Evolutionary conservation across 2,329 filamentous ascomycete species (phyloP), one percentile per base, ranked within the genome.

Genomic region (Fusarium pininemorale): DNA sequence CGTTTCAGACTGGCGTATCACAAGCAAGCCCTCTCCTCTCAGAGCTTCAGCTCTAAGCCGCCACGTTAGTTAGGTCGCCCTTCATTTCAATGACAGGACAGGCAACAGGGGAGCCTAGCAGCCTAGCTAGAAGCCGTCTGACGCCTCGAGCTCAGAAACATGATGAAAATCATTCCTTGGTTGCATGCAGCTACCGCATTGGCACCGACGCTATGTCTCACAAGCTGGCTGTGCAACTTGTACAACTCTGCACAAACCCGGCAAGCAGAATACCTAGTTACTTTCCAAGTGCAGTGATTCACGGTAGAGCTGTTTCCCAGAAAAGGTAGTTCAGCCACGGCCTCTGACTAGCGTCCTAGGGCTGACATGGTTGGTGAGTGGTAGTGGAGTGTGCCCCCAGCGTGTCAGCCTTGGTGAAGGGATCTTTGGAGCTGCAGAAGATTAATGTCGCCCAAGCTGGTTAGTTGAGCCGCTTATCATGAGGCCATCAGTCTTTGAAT

Each of bases 331-430:
- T 70, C 67, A 70, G 67, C 51, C 60, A 59, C 22, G 35, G 51
- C 39, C 53, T 51, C 38, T 37, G 37, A 55, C 72, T 75, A 76
- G 75, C 70, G 69, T 74, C 73, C 75, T 77, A 77, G 73, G 76
- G 76, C 76, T 78, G 76, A 78, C 71, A 70, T 63, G 73, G 54
- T 66, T 57, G 51, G 41, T 57, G 73, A 65, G 54, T 60, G 54
- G 51, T 56, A 55, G 75, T 67, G 69, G 65, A 63, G 66, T 57
- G 41, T 62, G 60, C 42, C 35, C 51, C 41, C 38, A 44, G 60
- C 57, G 35, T 73, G 71, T 72, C 71, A 72, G 68, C 71, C 67
- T 74, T 48, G 67, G 60, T 35, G 39, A 55, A 28, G 47, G 65
- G 63, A 56, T 54, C 57, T 55, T 72, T 32, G 53, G 38, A 51